Conservation (phyloP, 169 alveolate genomes). For the Plasmodium cynomolgi region DNA sequence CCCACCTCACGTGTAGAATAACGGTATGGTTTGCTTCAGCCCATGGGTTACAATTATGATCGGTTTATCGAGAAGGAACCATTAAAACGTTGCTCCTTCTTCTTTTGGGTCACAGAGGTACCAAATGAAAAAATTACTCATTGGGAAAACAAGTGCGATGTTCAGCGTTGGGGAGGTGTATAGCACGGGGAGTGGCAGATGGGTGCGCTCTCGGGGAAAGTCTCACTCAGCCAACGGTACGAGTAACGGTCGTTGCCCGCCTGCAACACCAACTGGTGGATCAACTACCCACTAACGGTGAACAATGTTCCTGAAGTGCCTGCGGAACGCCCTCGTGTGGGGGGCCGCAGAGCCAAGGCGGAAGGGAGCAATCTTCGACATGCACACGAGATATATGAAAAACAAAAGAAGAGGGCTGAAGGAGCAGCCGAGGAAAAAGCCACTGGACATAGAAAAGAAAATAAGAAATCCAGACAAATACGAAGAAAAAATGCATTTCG, state of each 20-base stretch:
- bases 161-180: neutral
- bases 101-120: neutral
- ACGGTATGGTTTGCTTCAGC: neutral
- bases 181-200: neutral
- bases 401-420: conserved; percentile 73
- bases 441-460: conserved; percentile 70
- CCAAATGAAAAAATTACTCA: neutral
- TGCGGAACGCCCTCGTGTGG: neutral
- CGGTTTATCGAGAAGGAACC: neutral
- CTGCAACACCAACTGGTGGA: neutral
- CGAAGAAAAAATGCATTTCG: conserved; percentile 74
- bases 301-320: conserved; percentile 9
- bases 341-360: neutral
- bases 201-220: neutral
- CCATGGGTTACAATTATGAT: neutral
- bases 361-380: conserved; percentile 23
- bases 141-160: neutral
- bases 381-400: conserved; percentile 41
- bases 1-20: neutral
- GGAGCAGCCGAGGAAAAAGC: conserved; percentile 73
- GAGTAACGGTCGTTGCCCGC: neutral
- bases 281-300: neutral
- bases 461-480: conserved; percentile 61
- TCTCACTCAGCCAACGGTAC: neutral
- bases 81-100: neutral